These are phyloP conservation scores for Coemansia sp. DNA, from an alignment of 371 early-diverging fungal species.

Conservation along the genomic window DNA sequence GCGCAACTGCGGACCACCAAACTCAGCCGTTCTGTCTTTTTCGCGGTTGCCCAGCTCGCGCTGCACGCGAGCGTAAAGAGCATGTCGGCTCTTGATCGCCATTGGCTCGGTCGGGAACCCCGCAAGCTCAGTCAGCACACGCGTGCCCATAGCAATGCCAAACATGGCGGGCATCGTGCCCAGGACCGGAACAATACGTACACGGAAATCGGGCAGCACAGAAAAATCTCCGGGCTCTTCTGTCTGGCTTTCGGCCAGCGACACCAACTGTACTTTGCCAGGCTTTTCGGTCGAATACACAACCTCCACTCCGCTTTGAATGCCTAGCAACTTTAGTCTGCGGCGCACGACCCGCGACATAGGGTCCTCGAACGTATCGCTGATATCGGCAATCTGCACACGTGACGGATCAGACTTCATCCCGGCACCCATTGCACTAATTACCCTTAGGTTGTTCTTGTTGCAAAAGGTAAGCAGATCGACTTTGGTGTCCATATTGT, in stretches of 20 bases:
- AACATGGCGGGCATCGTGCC: constrained; percentile 93
- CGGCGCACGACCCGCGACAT: constrained; percentile 82
- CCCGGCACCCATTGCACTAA: constrained; percentile 93
- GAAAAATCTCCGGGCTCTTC: constrained; percentile 85
- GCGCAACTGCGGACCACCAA: constrained; percentile 49
- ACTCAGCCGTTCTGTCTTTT: constrained; percentile 34
- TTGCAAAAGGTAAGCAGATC: constrained; percentile 84
- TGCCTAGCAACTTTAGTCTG: constrained; percentile 65
- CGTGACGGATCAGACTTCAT: constrained; percentile 91
- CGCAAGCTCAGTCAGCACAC: constrained; percentile 76
- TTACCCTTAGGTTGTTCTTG: constrained; percentile 66
- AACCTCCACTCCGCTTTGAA: constrained; percentile 75
- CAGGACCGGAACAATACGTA: constrained; percentile 82
- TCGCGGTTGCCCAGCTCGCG: constrained; percentile 73
- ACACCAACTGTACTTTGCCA: constrained; percentile 75
- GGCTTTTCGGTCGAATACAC: constrained; percentile 93
- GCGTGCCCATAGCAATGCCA: constrained; percentile 87
- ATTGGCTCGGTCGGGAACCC: constrained; percentile 76
- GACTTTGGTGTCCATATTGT: constrained; percentile 90
- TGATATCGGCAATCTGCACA: constrained; percentile 91
- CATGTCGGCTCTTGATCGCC: constrained; percentile 74
- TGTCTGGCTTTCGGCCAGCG: constrained; percentile 74
- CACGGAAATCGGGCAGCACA: constrained; percentile 83
- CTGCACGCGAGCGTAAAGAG: constrained; percentile 69
- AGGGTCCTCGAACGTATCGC: constrained; percentile 91